Evolutionary conservation across 345 rosid genomes (phyloP).

Genomic region (Psidium friedrichsthalianum): DNA sequence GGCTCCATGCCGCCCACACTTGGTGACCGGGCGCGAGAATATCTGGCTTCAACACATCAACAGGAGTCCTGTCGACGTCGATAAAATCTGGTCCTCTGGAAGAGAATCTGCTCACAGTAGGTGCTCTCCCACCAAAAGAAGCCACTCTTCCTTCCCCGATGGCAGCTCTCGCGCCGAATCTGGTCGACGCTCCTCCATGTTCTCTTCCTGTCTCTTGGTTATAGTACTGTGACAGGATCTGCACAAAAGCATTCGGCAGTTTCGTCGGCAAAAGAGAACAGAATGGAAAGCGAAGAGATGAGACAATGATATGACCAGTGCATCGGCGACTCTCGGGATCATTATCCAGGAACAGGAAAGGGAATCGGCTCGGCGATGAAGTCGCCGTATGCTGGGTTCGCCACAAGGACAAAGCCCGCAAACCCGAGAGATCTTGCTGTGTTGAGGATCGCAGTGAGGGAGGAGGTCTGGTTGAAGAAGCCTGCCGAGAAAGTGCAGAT

Average conservation of each 20-base stretch:
- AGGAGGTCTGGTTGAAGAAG: slow-evolving; percentile 48
- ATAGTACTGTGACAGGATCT: slow-evolving; percentile 52
- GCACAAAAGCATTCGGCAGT: neutral
- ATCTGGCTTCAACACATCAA: slow-evolving; percentile 78
- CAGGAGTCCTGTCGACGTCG: slow-evolving; percentile 24
- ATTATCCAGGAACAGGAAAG: slow-evolving; percentile 36
- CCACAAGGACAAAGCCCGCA: slow-evolving; percentile 51
- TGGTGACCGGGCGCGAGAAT: slow-evolving; percentile 86
- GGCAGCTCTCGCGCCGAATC: slow-evolving; percentile 38
- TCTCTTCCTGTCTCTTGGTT: slow-evolving; percentile 40
- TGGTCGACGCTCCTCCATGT: slow-evolving; percentile 18
- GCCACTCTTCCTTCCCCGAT: slow-evolving; percentile 63
- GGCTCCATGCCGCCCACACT: slow-evolving; percentile 96
- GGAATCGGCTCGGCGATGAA: slow-evolving; percentile 58
- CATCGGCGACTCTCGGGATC: slow-evolving; percentile 46
- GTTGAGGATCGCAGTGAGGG: slow-evolving; percentile 37
- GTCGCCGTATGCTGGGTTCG: slow-evolving; percentile 54
- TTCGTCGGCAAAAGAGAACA: neutral
- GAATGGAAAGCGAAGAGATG: neutral
- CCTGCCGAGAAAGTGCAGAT: slow-evolving; percentile 71
- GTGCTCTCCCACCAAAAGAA: slow-evolving; percentile 33
- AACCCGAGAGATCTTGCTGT: slow-evolving; percentile 55
- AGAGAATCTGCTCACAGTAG: slow-evolving; percentile 61
- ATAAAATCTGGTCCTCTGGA: slow-evolving; percentile 63
- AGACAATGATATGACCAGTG: slow-evolving; percentile 30